Base-by-base conservation (phyloP, 306 rosid genomes). In the Arachis hypogaea region DNA sequence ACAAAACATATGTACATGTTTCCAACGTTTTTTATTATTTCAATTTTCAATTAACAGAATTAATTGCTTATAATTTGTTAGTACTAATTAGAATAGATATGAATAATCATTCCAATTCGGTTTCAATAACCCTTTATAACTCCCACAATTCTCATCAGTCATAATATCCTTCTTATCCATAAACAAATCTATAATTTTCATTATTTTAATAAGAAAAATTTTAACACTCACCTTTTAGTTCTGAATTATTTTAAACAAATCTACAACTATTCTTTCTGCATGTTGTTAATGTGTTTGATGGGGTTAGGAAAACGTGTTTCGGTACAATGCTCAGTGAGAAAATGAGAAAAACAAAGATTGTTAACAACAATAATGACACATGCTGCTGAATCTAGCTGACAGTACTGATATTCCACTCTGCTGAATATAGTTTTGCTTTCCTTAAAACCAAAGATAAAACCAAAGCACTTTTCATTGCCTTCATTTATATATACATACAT, bases 81-180 rank as follows among this genome's bases (percentile, higher is more conserved):
- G 10, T 40, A n/a, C 47, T 14, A 46, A 36, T 49, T 55, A 28
- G 44, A 36, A 36, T 55, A 28, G 44, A 66, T 47, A 47, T 47
- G 61, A 8, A 42, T 38, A 7, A 12, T 45, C 42, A 50, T 49
- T 16, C 33, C 0, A 58, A 49, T 64, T 82, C 82, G 16, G 86
- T 83, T 83, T 73, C 69, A n/a, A 60, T n/a, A n/a, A 68, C 69
- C 83, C 86, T 76, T 79, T 66, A 76, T 77, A 69, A 59, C 80
- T 49, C 82, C 78, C 81, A 45, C 78, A 78, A 73, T 77, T 79
- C 78, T 76, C n/a, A n/a, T n/a, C n/a, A n/a, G n/a, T n/a, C n/a
- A n/a, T n/a, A n/a, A n/a, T n/a, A n/a, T n/a, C n/a, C n/a, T n/a
- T n/a, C n/a, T n/a, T n/a, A 7, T 78, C 40, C 64, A 18, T 11